Base-by-base conservation (phyloP, 805 yeast species). In the Barnettozyma botsteinii region DNA sequence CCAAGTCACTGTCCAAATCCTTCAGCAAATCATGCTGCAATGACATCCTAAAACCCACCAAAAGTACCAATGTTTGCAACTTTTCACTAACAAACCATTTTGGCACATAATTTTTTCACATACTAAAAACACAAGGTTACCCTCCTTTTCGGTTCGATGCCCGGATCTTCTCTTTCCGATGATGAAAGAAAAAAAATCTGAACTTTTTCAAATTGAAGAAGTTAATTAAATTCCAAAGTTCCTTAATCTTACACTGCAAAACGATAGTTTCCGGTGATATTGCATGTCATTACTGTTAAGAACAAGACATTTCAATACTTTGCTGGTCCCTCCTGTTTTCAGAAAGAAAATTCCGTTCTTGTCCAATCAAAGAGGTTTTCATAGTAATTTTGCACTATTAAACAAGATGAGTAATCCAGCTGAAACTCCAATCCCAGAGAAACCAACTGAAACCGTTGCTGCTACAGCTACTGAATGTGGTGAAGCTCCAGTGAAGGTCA, bases 401-500 rank as follows among this genome's bases (percentile, higher is more conserved):
- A 31, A 17, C 28, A 46, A 30, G 28, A 48, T 48, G 51, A 48
- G 51, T 41, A 42, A 45, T 19, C 23, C 46, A 33, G 24, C 35
- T 23, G 45, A 41, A 44, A 44, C 43, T 12, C 41, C 40, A 38
- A 40, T 37, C 38, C 33, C 40, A 19, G 48, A 44, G 26, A 36
- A 36, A 18, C 44, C 43, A 18, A 37, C 44, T 14, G 37, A 38
- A 13, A 43, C 42, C 15, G 40, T 41, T 17, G 47, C 46, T 27
- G 37, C 40, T 26, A 49, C 37, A 22, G 31, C 40, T 24, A 34
- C 41, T 32, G 40, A 26, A 26, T 46, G 56, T 45, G 67, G 60
- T 46, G 66, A 65, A 28, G 41, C 48, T 14, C 56, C 55, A 48
- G 43, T 35, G 12, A 72, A 69, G 53, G 77, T 69, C 30, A 84